phyloP scores from a whole-genome alignment of 345 rosid species.

The Noccaea caerulescens region DNA sequence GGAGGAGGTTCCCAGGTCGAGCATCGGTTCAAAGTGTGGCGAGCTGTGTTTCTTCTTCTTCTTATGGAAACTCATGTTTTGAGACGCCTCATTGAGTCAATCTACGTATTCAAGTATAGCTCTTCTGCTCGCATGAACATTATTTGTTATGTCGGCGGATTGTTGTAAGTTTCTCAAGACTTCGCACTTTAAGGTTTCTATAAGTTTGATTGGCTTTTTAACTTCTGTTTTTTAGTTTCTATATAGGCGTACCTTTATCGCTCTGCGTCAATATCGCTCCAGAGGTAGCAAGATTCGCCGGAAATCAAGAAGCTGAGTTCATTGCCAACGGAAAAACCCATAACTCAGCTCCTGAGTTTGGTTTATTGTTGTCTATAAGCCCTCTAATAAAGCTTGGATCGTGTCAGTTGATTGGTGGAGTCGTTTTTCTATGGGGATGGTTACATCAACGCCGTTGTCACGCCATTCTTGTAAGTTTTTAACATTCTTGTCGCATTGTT shows the following conservation, averaged over 20 bases:
- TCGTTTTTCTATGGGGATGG: slow-evolving; percentile 75
- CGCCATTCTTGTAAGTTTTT: slow-evolving; percentile 58
- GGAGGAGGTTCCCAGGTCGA: slow-evolving; percentile 52
- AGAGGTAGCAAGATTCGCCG: slow-evolving; percentile 53
- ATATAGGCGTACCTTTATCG: slow-evolving; percentile 62
- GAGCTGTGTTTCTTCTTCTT: slow-evolving; percentile 61
- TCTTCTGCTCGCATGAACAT: slow-evolving; percentile 71
- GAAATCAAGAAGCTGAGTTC: slow-evolving; percentile 47
- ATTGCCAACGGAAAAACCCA: slow-evolving; percentile 51
- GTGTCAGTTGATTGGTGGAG: slow-evolving; percentile 64
- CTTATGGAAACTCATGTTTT: slow-evolving; percentile 73
- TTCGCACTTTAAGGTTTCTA: not conserved
- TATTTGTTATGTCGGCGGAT: slow-evolving; percentile 62
- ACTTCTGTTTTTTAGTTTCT: slow-evolving; percentile 50
- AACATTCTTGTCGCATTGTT: not conserved
- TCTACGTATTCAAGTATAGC: slow-evolving; percentile 63
- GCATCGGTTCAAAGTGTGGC: slow-evolving; percentile 55
- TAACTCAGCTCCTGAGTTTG: slow-evolving; percentile 40
- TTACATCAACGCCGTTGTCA: slow-evolving; percentile 70
- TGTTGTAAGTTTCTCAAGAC: slow-evolving; percentile 53
- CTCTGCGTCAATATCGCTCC: slow-evolving; percentile 54
- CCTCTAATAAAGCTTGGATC: slow-evolving; percentile 61
- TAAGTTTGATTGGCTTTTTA: not conserved
- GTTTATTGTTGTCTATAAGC: slow-evolving; percentile 47
- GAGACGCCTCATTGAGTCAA: slow-evolving; percentile 67